A percentile compares a stretch with the other conserved stretches of the same genome.
Evolutionary conservation across 371 early-diverging fungal genomes (phyloP).

Genomic region (Sporodiniella umbellata): DNA sequence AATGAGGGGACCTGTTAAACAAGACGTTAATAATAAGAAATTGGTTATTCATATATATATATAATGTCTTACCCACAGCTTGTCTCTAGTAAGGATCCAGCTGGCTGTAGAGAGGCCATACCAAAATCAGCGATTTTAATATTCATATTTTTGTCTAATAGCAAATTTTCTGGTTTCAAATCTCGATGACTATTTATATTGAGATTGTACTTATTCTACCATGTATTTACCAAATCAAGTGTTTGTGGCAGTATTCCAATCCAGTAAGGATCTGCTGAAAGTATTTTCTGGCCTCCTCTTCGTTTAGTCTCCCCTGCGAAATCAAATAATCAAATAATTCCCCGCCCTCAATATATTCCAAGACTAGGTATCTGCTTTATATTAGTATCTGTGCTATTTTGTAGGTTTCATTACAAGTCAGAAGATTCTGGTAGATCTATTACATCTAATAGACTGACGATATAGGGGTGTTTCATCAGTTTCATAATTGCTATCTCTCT

Average conservation of each 20-base stretch:
- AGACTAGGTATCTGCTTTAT: constrained; percentile 76
- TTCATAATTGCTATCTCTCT: constrained; percentile 94
- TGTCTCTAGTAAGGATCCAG: constrained; percentile 69
- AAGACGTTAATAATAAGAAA: not conserved
- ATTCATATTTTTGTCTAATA: constrained; percentile 76
- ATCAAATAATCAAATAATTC: constrained; percentile 95
- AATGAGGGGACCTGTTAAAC: constrained; percentile 77
- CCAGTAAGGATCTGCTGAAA: constrained; percentile 96
- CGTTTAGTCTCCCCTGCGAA: constrained; percentile 82
- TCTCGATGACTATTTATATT: constrained; percentile 85
- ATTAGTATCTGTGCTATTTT: not conserved
- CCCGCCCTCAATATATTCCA: constrained; percentile 96
- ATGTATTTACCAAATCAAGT: constrained; percentile 77
- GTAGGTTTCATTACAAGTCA: constrained; percentile 59
- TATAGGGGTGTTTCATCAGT: constrained; percentile 87
- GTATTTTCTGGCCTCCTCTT: constrained; percentile 85
- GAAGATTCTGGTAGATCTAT: constrained; percentile 63
- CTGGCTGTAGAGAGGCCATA: constrained; percentile 78
- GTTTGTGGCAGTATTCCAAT: constrained; percentile 91
- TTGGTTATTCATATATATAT: not conserved
- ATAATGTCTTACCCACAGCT: constrained; percentile 71
- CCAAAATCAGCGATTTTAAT: constrained; percentile 87
- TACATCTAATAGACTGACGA: constrained; percentile 86
- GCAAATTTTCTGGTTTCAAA: constrained; percentile 94
- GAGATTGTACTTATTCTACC: too few species aligned